Evolutionary conservation across 768 basidiomycete genomes (phyloP).

Genomic region (Suillus cothurnatus): DNA sequence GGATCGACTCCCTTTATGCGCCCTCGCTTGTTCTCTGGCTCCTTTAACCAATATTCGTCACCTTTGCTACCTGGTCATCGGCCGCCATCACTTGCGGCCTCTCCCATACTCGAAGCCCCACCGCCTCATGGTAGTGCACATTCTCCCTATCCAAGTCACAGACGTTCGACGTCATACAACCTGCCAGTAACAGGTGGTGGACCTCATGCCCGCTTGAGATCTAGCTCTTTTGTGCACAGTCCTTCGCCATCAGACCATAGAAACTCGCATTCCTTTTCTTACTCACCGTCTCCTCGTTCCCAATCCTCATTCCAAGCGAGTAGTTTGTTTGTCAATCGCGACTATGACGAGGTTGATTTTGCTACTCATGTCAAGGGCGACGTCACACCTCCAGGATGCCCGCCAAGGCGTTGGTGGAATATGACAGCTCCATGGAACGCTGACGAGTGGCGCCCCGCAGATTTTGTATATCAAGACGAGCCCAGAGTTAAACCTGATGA

Average conservation of each 20-base stretch:
- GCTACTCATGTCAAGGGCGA: not conserved
- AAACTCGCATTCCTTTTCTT: not conserved
- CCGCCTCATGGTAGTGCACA: not conserved
- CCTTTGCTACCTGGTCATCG: not conserved
- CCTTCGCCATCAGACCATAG: not conserved
- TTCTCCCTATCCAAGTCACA: not conserved
- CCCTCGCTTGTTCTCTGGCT: not conserved
- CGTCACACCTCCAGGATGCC: not conserved
- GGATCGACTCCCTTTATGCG: not conserved
- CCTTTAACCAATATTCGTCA: not conserved
- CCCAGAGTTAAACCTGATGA: not conserved
- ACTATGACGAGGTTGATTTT: not conserved
- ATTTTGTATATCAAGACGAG: not conserved
- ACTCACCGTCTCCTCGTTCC: not conserved
- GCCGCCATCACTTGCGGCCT: not conserved
- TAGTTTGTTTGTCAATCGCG: not conserved
- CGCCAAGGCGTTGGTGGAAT: slow-evolving; percentile 1
- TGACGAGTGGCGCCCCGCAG: not conserved
- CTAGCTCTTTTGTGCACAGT: not conserved
- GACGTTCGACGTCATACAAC: not conserved
- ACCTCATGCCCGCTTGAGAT: not conserved
- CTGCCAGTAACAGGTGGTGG: not conserved
- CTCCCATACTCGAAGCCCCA: not conserved
- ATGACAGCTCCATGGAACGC: not conserved
- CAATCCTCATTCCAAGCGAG: not conserved